Evolutionary conservation across 2,329 filamentous ascomycete genomes (phyloP), one percentile per base, ranked within the genome.

Genomic region (Chaetomium olivaceum): DNA sequence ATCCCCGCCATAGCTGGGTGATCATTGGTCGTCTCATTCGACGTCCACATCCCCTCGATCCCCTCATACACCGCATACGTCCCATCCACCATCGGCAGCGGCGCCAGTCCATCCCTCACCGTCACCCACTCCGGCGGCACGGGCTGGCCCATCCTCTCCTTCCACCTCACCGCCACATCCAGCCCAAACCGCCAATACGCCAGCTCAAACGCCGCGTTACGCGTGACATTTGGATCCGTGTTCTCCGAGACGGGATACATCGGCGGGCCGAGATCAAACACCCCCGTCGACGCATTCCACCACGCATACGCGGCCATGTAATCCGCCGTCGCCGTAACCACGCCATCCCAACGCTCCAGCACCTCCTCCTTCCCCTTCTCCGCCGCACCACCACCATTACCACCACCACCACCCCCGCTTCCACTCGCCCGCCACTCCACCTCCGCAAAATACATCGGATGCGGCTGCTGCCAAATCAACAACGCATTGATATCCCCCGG

Each of bases 151-250:
- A 82, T 81, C 3, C 84, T 77, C 56, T 74, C 65, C 71, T 83
- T 84, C 85, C 86, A 88, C 11, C 74, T 70, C 2, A 78, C 76
- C 3, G 85, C 86, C 1, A 87, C 73, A 27, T 83, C 79, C 19
- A 88, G 78, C 1, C 86, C 86, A 66, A 88, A 88, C 19, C 82
- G 79, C 85, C 85, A 88, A 73, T 88, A 88, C 7, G 85, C 82
- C 6, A 85, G 75, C 75, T 88, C 86, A 63, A 88, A 88, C 0
- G 84, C 81, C 21, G 86, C 83, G 69, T 88, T 88, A 2, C 82
- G 72, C 0, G 85, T 87, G 1, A 71, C 74, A 66, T 87, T 87
- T 0, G 85, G 84, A 12, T 80, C 79, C 0, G 86, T 87, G 68
- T 87, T 88, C 70, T 88, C 86, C 1, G 82, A 80, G 0, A 78